Evolutionary conservation across 495 filamentous ascomycete genomes (phyloP).

Genomic region (Bombardia bombarda): DNA sequence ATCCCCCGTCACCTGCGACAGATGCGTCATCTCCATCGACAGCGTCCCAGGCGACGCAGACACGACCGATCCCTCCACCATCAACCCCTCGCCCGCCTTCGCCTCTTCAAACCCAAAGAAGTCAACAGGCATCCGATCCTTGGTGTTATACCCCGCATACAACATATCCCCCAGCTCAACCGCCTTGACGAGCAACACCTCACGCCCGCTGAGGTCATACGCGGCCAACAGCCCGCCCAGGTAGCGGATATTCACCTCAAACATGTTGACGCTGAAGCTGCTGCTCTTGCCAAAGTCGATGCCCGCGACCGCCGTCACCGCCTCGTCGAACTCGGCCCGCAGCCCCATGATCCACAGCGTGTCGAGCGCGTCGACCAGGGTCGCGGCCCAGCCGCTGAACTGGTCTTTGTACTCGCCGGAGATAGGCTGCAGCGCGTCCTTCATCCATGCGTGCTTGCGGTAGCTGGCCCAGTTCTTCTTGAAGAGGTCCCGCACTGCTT

Average conservation of each 20-base stretch:
- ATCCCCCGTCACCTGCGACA: conserved; percentile 79
- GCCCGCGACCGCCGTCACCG: conserved; percentile 58
- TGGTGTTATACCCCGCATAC: conserved; percentile 80
- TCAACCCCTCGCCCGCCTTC: conserved; percentile 22
- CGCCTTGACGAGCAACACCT: conserved; percentile 70
- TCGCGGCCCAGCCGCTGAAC: conserved; percentile 88
- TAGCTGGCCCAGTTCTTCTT: conserved; percentile 69
- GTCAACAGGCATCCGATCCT: conserved; percentile 73
- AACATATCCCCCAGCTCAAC: conserved; percentile 76
- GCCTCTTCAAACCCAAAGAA: conserved; percentile 49
- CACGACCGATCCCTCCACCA: conserved; percentile 23
- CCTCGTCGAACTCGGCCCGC: conserved; percentile 75
- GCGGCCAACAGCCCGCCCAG: conserved; percentile 71
- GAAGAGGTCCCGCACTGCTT: conserved; percentile 60
- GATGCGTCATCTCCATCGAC: conserved; percentile 76
- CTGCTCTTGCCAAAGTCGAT: conserved; percentile 78
- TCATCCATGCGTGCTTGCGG: conserved; percentile 64
- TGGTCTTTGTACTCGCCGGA: conserved; percentile 53
- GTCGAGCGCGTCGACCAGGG: conserved; percentile 78
- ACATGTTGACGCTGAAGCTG: conserved; percentile 58
- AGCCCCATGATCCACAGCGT: conserved; percentile 89
- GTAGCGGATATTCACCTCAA: conserved; percentile 80
- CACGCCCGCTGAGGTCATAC: conserved; percentile 66
- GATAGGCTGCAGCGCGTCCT: conserved; percentile 69
- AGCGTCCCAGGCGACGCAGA: conserved; percentile 44